Base-by-base conservation (phyloP, 306 rosid genomes). In the Castanospermum australe region DNA sequence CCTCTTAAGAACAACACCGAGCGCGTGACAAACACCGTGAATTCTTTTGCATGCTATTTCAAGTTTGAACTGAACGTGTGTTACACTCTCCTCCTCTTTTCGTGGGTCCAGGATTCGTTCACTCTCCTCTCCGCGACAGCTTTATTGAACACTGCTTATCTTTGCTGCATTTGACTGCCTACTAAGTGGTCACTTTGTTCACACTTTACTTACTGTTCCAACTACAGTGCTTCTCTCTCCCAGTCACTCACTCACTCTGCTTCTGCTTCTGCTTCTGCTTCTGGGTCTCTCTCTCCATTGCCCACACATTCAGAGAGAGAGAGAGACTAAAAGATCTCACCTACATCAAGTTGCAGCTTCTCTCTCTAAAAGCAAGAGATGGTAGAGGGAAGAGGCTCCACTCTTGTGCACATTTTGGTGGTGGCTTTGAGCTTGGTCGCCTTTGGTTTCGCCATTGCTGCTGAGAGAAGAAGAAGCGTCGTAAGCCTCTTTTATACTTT, bases 401-500 rank as follows among this genome's bases (percentile, higher is more conserved):
- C 89, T 76, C 88, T 95, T 45, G 99, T 95, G 24, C 92, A 91
- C 81, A 84, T 93, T 84, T 69, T 95, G 57, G 91, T 89, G 7
- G 83, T 95, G 15, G 86, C 82, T 73, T 82, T 93, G 28, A 18
- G 99, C 84, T 85, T 95, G 48, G 92, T 90, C 33, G 99, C 99
- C 65, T 95, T 95, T 81, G 99, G 99, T 5, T 95, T 95, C 71
- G 88, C 99, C 94, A 84, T 95, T 88, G 99, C 98, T 22, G 98
- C 99, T 17, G 98, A 93, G 90, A 87, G 98, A 82, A 85, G 92
- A 75, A 79, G 97, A 80, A 93, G 98, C 75, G 90, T 87, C 14
- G 99, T 95, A 83, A 81, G 89, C 75, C 35, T 8, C 48, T 56
- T 10, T 67, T 15, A 13, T 61, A 9, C 20, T 15, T 44, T 11